Evolutionary conservation across 169 alveolate species (phyloP), one percentile per base, ranked within the genome.

Genomic region (Cryptosporidium sp.): DNA sequence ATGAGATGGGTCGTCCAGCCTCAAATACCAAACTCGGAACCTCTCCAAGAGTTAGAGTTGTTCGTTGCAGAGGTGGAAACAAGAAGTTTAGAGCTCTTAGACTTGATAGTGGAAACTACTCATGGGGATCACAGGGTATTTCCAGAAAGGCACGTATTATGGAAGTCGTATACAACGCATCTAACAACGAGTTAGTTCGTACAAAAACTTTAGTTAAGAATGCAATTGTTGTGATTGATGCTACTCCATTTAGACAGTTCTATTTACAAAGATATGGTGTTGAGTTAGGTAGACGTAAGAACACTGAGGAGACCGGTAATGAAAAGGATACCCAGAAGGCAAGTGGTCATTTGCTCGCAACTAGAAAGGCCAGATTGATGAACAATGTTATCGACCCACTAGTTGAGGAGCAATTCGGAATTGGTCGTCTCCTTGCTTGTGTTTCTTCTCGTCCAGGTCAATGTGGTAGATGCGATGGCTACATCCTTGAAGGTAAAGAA

Each of bases 181-280:
- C 99, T 91, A 98, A 97, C 96, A 99, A 99, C 96, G 99, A 99
- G 95, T 93, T 98, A 85, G 99, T 98, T 71, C 97, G 99, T 85
- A 99, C 99, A 58, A 97, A 98, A 95, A 98, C 99, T 35, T 91
- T 99, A 86, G 99, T 98, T 68, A 99, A 98, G 96, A 98, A 98
- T 96, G 93, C 98, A 68, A 97, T 99, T 84, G 99, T 99, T 55
- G 94, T 95, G 84, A 95, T 99, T 84, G 99, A 99, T 91, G 99
- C 99, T 75, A 97, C 99, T 50, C 99, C 99, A 55, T 99, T 97
- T 97, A 97, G 96, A 93, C 94, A 97, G 71, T 99, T 97, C 98
- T 99, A 95, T 93, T 92, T 73, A 68, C 94, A 94, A 86, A 93
- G 94, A 80, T 97, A 96, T 94, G 97, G 96, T 52, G 92, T 95